phyloP scores from a whole-genome alignment of 1,284 basidiomycete genomes.

The Boletus sp. region DNA sequence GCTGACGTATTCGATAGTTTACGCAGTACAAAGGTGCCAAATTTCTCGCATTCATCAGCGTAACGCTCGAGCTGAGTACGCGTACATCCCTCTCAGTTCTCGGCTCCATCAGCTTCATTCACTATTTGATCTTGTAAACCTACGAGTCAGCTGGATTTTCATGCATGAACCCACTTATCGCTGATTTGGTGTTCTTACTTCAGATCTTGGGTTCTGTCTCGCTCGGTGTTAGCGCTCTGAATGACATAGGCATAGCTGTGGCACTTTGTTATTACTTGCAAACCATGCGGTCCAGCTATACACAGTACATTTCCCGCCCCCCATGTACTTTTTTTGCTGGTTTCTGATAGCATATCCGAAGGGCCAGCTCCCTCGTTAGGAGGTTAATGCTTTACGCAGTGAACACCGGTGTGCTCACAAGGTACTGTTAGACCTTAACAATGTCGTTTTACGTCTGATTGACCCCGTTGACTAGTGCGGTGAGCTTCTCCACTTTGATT shows the following conservation, averaged over 20 bases:
- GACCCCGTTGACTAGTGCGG: constrained; percentile 41
- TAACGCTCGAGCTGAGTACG: constrained; percentile 22
- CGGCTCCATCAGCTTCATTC: constrained; percentile 11
- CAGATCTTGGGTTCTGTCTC: constrained; percentile 44
- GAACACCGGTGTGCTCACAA: constrained; percentile 54
- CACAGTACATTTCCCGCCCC: constrained; percentile 15
- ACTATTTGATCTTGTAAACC: constrained; percentile 3
- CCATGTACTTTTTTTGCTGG: not conserved
- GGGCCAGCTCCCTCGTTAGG: constrained; percentile 59
- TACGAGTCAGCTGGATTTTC: constrained; percentile 19
- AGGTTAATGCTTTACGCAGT: constrained; percentile 49
- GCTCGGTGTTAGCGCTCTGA: constrained; percentile 44
- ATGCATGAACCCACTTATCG: not conserved
- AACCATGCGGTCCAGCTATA: constrained; percentile 45
- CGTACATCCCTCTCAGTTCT: constrained; percentile 11
- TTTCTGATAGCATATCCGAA: constrained; percentile 25
- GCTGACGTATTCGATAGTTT: constrained; percentile 28
- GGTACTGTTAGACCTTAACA: constrained; percentile 37
- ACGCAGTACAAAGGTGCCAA: constrained; percentile 47
- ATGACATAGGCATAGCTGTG: constrained; percentile 48
- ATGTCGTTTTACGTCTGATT: not conserved
- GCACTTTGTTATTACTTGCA: constrained; percentile 54
- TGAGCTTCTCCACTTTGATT: constrained; percentile 57
- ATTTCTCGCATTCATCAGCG: constrained; percentile 7
- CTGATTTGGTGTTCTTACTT: not conserved